Evolutionary conservation across 257 asterid genomes (phyloP), one percentile per base, ranked within the genome.

Genomic region (Solanum okadae): DNA sequence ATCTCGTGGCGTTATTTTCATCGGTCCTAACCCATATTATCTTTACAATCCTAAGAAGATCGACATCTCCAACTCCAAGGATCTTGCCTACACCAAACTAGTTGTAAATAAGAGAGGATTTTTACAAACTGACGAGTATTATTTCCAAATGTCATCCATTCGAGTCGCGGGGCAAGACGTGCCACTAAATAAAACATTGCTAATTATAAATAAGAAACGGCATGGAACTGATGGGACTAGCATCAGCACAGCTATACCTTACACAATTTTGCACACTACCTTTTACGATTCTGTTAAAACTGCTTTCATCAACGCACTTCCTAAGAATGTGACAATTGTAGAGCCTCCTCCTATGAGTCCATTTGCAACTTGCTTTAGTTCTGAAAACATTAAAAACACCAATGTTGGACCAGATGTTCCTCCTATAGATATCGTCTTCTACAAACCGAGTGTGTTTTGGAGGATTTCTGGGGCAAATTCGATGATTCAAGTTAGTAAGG

Each of bases 221-320:
- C 11, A 89, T 0, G 93, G 98, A 3, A 40, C 35, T 8, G 98
- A 96, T 3, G 98, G 98, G 22, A 93, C 96, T 1, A 95, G 90
- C 25, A 93, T 95, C 85, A 92, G 95, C 75, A 94, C 94, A 0
- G 22, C 89, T 0, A 87, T 56, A 71, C 93, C 94, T 38, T 94
- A 85, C 88, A 93, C 96, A 1, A 56, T 91, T 18, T 65, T 93
- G 22, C 92, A 93, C 25, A 77, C 68, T 15, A 92, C 93, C 5
- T 92, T 93, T 9, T 93, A 91, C 90, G 86, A 87, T 49, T 93
- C 96, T 12, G 33, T 94, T 1, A 72, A 90, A 88, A 27, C 56
- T 78, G 96, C 95, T 18, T 94, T 91, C 37, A 85, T 70, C 1
- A 91, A 92, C 85, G 96, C 94, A 3, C 92, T 94, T 8, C 22